A percentile compares a stretch with the other conserved stretches of the same genome.
These are phyloP conservation scores for Metschnikowia continentalis DNA, from an alignment of 805 yeast genomes.

Conservation along the genomic window DNA sequence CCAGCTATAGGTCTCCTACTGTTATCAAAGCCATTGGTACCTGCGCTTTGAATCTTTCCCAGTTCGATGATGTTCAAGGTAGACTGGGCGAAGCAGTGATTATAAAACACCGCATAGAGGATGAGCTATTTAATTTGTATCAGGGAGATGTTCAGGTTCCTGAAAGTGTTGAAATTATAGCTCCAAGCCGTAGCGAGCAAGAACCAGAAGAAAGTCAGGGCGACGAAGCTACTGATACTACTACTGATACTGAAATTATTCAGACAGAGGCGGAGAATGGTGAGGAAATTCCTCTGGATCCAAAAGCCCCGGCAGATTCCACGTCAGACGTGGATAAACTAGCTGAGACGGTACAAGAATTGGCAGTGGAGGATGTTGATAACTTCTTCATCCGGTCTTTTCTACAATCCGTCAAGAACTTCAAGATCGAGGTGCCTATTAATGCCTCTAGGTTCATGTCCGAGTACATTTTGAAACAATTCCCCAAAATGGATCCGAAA, in stretches of 20 bases:
- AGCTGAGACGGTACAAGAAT: slow-evolving; percentile 34
- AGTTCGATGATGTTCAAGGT: slow-evolving; percentile 49
- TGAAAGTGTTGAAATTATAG: slow-evolving; percentile 14
- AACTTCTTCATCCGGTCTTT: slow-evolving; percentile 68
- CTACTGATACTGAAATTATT: not conserved
- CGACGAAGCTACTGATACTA: not conserved
- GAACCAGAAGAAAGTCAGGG: not conserved
- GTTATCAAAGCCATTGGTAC: slow-evolving; percentile 72
- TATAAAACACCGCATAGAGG: slow-evolving; percentile 64
- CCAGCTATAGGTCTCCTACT: slow-evolving; percentile 53
- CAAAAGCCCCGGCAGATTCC: not conserved
- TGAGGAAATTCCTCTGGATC: not conserved
- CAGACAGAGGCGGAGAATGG: not conserved
- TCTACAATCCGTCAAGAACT: slow-evolving; percentile 60
- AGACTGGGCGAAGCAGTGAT: slow-evolving; percentile 75
- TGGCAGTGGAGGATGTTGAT: slow-evolving; percentile 67
- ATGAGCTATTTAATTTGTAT: slow-evolving; percentile 53
- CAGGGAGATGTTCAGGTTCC: slow-evolving; percentile 41
- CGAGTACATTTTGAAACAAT: slow-evolving; percentile 58
- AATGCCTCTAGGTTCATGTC: slow-evolving; percentile 74
- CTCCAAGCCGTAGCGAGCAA: not conserved
- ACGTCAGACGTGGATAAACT: slow-evolving; percentile 10
- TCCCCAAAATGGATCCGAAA: slow-evolving; percentile 61
- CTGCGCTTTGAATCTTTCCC: slow-evolving; percentile 46
- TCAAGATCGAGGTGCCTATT: slow-evolving; percentile 59